Percentiles rank a stretch among this genome's conserved stretches.
Evolutionary conservation across 768 basidiomycete genomes (phyloP).

Genomic region (Agaricus sinodeliciosus): DNA sequence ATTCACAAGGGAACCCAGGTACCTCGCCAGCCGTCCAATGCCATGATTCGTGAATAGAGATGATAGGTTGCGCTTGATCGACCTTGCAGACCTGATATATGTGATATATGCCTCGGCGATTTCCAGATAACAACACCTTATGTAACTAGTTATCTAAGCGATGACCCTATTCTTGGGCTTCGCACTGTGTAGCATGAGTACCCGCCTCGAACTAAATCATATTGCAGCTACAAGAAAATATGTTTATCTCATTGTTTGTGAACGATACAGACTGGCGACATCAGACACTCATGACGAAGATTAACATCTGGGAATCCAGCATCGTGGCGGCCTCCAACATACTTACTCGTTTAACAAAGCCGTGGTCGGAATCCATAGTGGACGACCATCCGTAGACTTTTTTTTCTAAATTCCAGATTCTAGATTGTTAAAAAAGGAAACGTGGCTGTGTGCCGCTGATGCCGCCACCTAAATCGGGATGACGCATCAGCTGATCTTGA

Average conservation of each 20-base stretch:
- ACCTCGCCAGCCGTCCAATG: conserved; percentile 55
- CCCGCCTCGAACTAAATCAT: too few relatives aligned
- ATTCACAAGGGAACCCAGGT: neutral
- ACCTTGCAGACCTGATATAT: conserved; percentile 7
- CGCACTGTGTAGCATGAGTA: too few relatives aligned
- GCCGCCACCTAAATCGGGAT: too few relatives aligned
- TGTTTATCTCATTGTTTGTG: too few relatives aligned
- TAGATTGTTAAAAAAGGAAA: too few relatives aligned
- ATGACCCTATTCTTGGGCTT: neutral
- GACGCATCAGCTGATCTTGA: too few relatives aligned
- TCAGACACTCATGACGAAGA: neutral
- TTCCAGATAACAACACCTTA: conserved; percentile 5
- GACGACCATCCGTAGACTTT: too few relatives aligned
- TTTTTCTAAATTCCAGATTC: too few relatives aligned
- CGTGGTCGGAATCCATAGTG: conserved; percentile 9
- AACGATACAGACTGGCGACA: too few relatives aligned
- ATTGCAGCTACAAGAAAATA: too few relatives aligned
- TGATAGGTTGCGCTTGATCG: conserved; percentile 10
- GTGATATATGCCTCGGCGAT: conserved; percentile 6
- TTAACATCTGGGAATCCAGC: conserved; percentile 15
- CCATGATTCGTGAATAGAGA: conserved; percentile 36
- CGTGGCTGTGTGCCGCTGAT: too few relatives aligned
- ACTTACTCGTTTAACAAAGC: conserved; percentile 18
- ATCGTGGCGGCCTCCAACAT: conserved; percentile 18
- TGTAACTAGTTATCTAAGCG: neutral